Conservation (phyloP, 768 basidiomycete genomes). For the Mycena galopus region DNA sequence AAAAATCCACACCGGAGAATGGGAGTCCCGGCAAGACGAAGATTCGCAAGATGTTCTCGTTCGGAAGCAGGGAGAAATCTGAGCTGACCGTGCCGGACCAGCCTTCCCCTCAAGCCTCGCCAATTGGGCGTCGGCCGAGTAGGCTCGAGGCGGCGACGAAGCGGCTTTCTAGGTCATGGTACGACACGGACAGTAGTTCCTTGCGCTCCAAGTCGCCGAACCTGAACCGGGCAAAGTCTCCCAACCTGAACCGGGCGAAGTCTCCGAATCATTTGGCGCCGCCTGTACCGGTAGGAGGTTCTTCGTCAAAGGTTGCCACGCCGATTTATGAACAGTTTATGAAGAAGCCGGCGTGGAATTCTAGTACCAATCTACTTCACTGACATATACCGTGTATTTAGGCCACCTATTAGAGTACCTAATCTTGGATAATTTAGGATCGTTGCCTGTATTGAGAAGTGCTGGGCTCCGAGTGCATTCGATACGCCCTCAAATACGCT, state of each 20-base stretch:
- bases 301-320: conserved; percentile 21
- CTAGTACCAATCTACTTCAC: conserved; percentile 34
- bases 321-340: conserved; percentile 39
- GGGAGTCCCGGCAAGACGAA: conserved; percentile 29
- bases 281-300: conserved; percentile 4
- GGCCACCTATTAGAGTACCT: neutral
- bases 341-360: conserved; percentile 37
- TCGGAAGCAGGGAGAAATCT: conserved; percentile 32
- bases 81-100: conserved; percentile 13
- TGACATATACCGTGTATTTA: conserved; percentile 1
- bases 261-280: conserved; percentile 15
- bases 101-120: conserved; percentile 27
- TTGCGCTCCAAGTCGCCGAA: conserved; percentile 1
- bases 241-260: conserved; percentile 4
- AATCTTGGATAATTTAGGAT: conserved; percentile 14
- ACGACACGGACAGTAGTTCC: conserved; percentile 21
- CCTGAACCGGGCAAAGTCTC: conserved; percentile 1
- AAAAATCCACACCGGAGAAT: conserved; percentile 8
- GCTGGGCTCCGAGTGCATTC: no score
- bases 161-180: conserved; percentile 36
- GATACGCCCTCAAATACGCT: no score
- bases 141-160: conserved; percentile 34
- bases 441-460: no score
- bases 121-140: conserved; percentile 28
- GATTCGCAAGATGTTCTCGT: conserved; percentile 35